Conservation (phyloP, 805 yeast species). For the Spathaspora hagerdaliae region DNA sequence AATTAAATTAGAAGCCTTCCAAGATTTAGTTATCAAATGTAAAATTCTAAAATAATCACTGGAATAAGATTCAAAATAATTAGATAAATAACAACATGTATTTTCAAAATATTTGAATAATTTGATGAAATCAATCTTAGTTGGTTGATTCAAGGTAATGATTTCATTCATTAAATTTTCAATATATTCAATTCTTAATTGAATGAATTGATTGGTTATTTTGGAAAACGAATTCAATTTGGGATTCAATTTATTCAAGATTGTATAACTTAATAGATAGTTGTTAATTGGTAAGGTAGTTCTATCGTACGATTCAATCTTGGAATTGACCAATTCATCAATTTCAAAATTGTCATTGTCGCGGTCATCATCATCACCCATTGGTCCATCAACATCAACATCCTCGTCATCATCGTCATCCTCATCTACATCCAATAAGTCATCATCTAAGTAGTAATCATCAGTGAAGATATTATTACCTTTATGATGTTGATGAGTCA, state of each 20-base stretch:
- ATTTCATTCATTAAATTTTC: constrained; percentile 7
- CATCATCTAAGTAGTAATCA: constrained; percentile 13
- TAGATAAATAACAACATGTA: constrained; percentile 22
- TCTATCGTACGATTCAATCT: constrained; percentile 7
- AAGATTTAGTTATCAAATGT: constrained; percentile 11
- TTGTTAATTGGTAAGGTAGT: constrained; percentile 25
- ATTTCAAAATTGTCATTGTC: constrained; percentile 2
- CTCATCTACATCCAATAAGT: too few relatives aligned
- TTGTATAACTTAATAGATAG: constrained; percentile 27
- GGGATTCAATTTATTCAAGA: constrained; percentile 17
- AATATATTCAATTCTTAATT: constrained; percentile 20
- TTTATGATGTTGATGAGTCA: background rate
- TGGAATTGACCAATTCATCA: constrained; percentile 4
- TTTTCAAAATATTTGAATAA: constrained; percentile 31
- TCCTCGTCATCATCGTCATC: constrained; percentile 8
- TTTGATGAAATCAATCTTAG: constrained; percentile 21
- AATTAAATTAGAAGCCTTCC: constrained; percentile 24
- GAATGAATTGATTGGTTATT: constrained; percentile 19
- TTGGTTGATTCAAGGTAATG: background rate
- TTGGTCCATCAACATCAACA: constrained; percentile 5
- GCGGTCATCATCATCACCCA: constrained; percentile 2
- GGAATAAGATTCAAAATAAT: constrained; percentile 17
- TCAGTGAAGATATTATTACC: background rate
- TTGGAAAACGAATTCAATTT: constrained; percentile 14
- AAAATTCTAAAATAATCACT: constrained; percentile 1